A percentile compares a stretch with the other conserved stretches of the same genome.
Evolutionary conservation across 140 eudicot species (phyloP).

Genomic region (Cichorium intybus): DNA sequence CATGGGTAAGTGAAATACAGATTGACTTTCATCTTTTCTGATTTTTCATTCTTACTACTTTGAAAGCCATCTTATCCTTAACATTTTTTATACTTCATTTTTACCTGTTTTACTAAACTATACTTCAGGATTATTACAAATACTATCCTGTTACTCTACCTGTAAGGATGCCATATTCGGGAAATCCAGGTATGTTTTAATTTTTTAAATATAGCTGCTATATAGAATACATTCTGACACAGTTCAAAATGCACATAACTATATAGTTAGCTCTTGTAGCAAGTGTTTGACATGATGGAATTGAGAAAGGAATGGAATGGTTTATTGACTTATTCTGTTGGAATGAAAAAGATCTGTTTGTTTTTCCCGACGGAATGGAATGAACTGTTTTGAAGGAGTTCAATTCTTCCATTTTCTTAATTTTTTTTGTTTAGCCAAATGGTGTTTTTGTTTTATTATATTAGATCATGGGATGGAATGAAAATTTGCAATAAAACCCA

Average conservation of each 20-base stretch:
- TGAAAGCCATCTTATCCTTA: neutral
- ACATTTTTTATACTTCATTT: neutral
- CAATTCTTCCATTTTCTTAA: too few species aligned
- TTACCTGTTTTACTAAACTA: neutral
- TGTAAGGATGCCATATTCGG: slow-evolving; percentile 79
- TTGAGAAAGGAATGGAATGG: too few species aligned
- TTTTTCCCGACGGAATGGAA: too few species aligned
- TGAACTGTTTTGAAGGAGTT: too few species aligned
- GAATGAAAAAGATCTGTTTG: too few species aligned
- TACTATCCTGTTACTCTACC: slow-evolving; percentile 85
- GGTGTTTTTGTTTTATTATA: too few species aligned
- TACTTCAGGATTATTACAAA: slow-evolving; percentile 67
- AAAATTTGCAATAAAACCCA: too few species aligned
- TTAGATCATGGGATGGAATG: too few species aligned
- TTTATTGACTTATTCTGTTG: too few species aligned
- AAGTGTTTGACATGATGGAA: too few species aligned
- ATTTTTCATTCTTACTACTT: neutral
- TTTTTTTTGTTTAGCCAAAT: too few species aligned
- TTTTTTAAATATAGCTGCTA: neutral
- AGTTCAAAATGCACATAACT: too few species aligned
- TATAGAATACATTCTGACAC: neutral
- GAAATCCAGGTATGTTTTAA: slow-evolving; percentile 70
- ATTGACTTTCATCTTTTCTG: neutral
- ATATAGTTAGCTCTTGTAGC: neutral
- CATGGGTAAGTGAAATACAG: slow-evolving; percentile 69